Conservation (phyloP, 2,329 filamentous ascomycete species). For the Apiospora hydei region DNA sequence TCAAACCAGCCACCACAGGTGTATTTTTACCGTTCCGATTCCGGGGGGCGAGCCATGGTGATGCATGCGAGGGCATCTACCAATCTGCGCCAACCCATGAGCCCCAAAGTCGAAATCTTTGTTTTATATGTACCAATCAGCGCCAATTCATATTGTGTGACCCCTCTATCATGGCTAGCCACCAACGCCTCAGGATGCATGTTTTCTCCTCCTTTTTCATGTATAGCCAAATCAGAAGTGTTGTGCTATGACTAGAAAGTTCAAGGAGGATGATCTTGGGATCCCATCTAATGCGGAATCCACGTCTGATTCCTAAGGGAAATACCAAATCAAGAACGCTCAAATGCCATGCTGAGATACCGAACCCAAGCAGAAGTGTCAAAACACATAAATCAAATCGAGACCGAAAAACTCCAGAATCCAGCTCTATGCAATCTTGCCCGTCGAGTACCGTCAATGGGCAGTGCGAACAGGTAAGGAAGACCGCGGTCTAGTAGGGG, state of each 20-base stretch:
- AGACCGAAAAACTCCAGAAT: conserved; percentile 38
- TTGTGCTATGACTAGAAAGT: conserved; percentile 3
- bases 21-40: conserved; percentile 8
- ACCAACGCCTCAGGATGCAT: conserved; percentile 25
- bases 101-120: conserved; percentile 19
- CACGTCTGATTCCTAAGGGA: conserved; percentile 13
- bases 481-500: conserved; percentile 24
- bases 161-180: conserved; percentile 22
- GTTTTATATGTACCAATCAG: conserved; percentile 5
- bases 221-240: conserved; percentile 9
- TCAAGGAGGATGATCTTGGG: conserved; percentile 1
- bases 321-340: conserved; percentile 22
- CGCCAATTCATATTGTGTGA: conserved; percentile 9
- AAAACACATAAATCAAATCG: conserved; percentile 17
- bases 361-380: conserved; percentile 24
- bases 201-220: conserved; percentile 12
- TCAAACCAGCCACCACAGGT: conserved; percentile 17
- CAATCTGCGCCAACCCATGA: conserved; percentile 4
- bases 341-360: conserved; percentile 28
- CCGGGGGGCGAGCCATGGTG: background rate
- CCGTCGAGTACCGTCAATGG: conserved; percentile 29
- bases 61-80: conserved; percentile 14
- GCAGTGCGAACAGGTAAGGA: conserved; percentile 26
- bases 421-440: conserved; percentile 43
- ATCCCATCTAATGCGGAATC: conserved; percentile 15